These are phyloP conservation scores for Bolboschoenoplectus hybrid DNA, from an alignment of 202 grass and related monocot genomes.

Conservation along the genomic window DNA sequence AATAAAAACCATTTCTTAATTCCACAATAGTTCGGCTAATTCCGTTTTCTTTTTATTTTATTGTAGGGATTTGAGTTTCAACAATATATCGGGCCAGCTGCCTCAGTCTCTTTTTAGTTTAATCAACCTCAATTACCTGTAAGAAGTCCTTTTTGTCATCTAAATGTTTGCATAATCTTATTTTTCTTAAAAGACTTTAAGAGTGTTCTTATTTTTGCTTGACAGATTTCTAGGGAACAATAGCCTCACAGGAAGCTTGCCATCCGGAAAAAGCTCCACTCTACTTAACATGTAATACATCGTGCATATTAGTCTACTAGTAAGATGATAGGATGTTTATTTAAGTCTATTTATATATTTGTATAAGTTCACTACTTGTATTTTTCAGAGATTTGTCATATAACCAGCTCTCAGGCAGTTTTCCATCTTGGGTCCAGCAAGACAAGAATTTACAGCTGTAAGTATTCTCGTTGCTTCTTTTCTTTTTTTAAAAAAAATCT, in stretches of 20 bases:
- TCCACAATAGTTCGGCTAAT: neutral
- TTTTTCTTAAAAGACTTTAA: neutral
- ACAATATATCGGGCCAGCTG: conserved; percentile 82
- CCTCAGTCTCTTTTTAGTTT: conserved; percentile 60
- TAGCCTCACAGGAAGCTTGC: conserved; percentile 68
- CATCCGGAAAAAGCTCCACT: conserved; percentile 45
- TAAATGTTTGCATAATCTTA: conserved; percentile 36
- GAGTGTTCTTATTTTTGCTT: neutral
- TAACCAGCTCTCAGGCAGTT: conserved; percentile 66
- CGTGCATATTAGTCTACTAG: neutral
- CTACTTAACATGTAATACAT: conserved; percentile 51
- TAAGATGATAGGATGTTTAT: neutral
- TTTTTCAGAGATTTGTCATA: conserved; percentile 78
- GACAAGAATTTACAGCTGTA: conserved; percentile 53
- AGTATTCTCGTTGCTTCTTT: conserved; percentile 21
- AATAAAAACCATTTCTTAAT: neutral
- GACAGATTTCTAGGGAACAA: conserved; percentile 83
- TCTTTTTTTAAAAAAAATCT: too few relatives aligned
- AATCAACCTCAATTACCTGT: conserved; percentile 39
- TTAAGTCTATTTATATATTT: neutral
- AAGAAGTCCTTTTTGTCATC: conserved; percentile 29
- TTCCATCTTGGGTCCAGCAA: conserved; percentile 64
- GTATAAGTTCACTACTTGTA: neutral
- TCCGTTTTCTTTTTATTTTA: neutral
- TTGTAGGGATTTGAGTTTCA: conserved; percentile 89